Evolutionary conservation across 192 early-diverging fungal species (phyloP), one percentile per base, ranked within the genome.

Genomic region (Cladochytrium replicatum): DNA sequence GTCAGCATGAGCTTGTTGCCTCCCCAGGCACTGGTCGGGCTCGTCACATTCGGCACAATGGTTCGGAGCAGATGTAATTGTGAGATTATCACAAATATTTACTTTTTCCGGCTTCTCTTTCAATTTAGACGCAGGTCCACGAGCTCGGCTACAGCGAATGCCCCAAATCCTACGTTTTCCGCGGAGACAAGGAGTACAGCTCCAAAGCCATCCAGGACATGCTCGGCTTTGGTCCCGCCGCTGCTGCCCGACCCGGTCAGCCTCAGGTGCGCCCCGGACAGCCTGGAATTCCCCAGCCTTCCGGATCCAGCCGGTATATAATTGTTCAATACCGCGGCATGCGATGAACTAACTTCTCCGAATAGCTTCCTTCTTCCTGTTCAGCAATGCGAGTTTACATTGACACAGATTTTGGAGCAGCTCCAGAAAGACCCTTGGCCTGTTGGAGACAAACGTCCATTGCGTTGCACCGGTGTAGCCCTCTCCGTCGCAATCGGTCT

Each of bases 381-480:
- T 3, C 78, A 87, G 41, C 86, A 99, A 53, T 97, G 93, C 66
- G 93, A 99, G 62, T 99, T 94, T 64, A 89, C 83, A 17, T 66
- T 99, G 51, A 95, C 91, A 1, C 81, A 86, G 29, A 89, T 95
- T 48, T 59, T 99, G 24, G 93, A 99, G 67, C 86, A 97, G 60
- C 75, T 99, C 41, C 95, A 97, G 72, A 84, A 86, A 46, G 95
- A 99, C 63, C 95, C 93, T 6, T 99, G 93, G 93, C 91, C 91
- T 0, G 87, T 93, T 4, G 80, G 82, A 13, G 91, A 89, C 60
- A 87, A 86, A 62, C 89, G 95, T 30, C 77, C 91, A 21, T 74
- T 91, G 52, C 76, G 95, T 34, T 93, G 93, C 70, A 93, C 93
- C 1, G 95, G 95, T 47, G 88, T 89, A 8, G 95, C 95, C 0